These are phyloP conservation scores for Xylariaceae sp. DNA, from an alignment of 2,329 filamentous ascomycete genomes.

Conservation along the genomic window DNA sequence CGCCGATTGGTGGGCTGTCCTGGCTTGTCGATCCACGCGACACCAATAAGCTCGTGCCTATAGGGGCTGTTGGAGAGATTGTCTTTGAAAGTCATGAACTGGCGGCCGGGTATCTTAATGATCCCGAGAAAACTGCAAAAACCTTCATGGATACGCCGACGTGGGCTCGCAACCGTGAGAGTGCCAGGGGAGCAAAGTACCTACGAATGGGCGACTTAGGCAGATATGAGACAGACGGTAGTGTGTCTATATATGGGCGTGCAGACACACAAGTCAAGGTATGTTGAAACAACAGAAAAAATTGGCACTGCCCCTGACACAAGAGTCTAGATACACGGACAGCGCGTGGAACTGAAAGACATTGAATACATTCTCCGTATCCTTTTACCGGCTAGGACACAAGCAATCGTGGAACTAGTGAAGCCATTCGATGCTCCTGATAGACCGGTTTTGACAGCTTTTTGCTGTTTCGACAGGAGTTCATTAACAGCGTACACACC, in stretches of 20 bases:
- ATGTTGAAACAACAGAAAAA: not conserved
- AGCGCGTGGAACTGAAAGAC: constrained; percentile 3
- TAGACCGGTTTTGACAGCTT: not conserved
- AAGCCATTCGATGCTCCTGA: constrained; percentile 3
- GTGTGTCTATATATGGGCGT: constrained; percentile 1
- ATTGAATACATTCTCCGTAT: constrained; percentile 3
- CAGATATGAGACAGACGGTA: constrained; percentile 2
- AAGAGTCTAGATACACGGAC: constrained; percentile 2
- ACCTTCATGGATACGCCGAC: constrained; percentile 2
- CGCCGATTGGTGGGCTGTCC: not conserved
- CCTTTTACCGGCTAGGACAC: not conserved
- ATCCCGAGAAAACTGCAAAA: constrained; percentile 2
- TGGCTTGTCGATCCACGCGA: constrained; percentile 2
- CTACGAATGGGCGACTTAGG: constrained; percentile 2
- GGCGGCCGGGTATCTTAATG: constrained; percentile 1
- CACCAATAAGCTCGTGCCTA: constrained; percentile 3
- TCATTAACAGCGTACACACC: not conserved
- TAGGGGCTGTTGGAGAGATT: constrained; percentile 2
- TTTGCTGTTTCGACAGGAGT: not conserved
- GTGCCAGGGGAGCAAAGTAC: constrained; percentile 1
- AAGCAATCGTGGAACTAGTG: constrained; percentile 1
- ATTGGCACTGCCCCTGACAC: not conserved
- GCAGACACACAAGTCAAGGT: constrained; percentile 3
- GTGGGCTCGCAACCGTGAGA: constrained; percentile 1
- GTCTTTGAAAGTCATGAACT: constrained; percentile 3